Evolutionary conservation across 164 flowering plant species (phyloP).

Genomic region (Houttuynia cordata): DNA sequence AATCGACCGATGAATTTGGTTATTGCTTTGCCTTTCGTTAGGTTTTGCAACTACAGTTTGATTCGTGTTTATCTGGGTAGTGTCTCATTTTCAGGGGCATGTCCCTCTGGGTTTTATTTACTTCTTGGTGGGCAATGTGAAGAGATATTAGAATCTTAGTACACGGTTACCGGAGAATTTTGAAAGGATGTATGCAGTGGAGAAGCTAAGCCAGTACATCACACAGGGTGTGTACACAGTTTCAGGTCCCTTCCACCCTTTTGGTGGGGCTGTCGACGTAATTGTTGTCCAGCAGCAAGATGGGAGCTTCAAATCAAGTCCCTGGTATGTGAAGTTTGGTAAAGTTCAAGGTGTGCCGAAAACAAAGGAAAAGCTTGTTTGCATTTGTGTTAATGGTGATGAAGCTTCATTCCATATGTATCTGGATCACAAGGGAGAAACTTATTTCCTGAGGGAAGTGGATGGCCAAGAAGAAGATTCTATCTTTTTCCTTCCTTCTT

Average conservation of each 20-base stretch:
- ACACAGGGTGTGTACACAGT: constrained; percentile 61
- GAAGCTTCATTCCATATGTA: constrained; percentile 72
- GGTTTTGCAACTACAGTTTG: not conserved
- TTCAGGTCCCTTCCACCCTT: constrained; percentile 85
- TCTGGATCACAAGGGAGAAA: constrained; percentile 83
- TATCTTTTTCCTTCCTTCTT: constrained; percentile 27
- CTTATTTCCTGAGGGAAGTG: constrained; percentile 65
- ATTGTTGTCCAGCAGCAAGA: constrained; percentile 87
- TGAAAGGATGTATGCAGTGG: constrained; percentile 49
- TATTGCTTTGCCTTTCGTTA: not conserved
- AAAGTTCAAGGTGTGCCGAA: constrained; percentile 95
- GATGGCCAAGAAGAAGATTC: constrained; percentile 44
- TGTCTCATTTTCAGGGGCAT: not conserved
- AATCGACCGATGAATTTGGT: not conserved
- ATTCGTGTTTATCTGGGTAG: not conserved
- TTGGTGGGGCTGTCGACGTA: constrained; percentile 97
- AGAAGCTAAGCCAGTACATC: constrained; percentile 62
- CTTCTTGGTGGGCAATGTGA: not conserved
- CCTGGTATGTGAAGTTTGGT: constrained; percentile 95
- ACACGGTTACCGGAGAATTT: not conserved
- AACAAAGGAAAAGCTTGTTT: constrained; percentile 58
- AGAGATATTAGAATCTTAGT: too few relatives aligned
- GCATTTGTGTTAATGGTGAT: constrained; percentile 57
- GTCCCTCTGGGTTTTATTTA: not conserved
- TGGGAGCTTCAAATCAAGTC: constrained; percentile 84